Conservation (phyloP, 371 early-diverging fungal genomes). For the Mortierella sp. region DNA sequence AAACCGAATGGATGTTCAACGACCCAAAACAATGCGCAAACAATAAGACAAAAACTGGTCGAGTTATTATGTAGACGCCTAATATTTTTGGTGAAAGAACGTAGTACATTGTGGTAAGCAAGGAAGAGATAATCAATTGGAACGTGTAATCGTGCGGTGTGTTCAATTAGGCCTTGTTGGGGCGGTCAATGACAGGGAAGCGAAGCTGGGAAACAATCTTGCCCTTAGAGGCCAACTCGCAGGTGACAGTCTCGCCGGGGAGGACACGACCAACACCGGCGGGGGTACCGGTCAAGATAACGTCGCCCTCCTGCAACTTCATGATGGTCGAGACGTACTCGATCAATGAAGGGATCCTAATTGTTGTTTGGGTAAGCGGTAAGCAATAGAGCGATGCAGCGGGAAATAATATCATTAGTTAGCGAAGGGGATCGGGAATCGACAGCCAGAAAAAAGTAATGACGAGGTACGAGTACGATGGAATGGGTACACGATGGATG, state of each 20-base stretch:
- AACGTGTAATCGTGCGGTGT: not conserved
- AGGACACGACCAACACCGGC: slow-evolving; percentile 87
- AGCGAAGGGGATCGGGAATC: not conserved
- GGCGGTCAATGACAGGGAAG: slow-evolving; percentile 42
- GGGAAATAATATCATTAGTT: not conserved
- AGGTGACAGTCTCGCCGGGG: slow-evolving; percentile 82
- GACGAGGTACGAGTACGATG: not conserved
- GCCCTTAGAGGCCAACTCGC: slow-evolving; percentile 31
- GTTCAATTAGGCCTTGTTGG: not conserved
- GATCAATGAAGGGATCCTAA: slow-evolving; percentile 80
- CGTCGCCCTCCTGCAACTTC: slow-evolving; percentile 88
- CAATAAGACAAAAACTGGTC: not conserved
- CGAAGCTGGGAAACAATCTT: slow-evolving; percentile 37
- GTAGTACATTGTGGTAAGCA: not conserved
- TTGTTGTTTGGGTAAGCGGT: not conserved
- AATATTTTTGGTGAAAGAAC: not conserved
- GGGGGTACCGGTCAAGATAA: slow-evolving; percentile 72
- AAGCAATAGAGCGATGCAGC: too few relatives aligned
- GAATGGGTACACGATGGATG: not conserved
- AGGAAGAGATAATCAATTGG: not conserved
- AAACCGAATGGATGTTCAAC: not conserved
- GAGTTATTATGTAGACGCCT: slow-evolving; percentile 4
- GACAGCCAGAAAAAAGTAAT: not conserved
- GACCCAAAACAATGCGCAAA: not conserved
- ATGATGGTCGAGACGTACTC: slow-evolving; percentile 86